Evolutionary conservation across 1,284 basidiomycete species (phyloP), one percentile per base, ranked within the genome.

Genomic region (Sutorius eximius): DNA sequence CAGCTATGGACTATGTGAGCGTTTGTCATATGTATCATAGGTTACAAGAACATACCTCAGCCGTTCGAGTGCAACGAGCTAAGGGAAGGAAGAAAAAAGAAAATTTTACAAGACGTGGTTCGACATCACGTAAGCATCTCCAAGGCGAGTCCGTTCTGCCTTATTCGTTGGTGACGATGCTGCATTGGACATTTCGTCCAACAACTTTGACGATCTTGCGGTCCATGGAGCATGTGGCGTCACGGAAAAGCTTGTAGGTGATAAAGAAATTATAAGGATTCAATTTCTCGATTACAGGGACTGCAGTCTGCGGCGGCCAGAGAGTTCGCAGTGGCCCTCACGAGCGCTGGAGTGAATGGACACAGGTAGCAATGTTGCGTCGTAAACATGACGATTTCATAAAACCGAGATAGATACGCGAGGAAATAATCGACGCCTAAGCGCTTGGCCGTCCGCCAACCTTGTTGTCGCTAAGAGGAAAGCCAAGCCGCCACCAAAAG

Each of bases 341-440:
- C 52, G n/a, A 24, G 24, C 9, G 48, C 24, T 33, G 38, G 29
- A 41, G 5, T 37, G 29, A 37, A 36, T 15, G 18, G 27, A 80
- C 91, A 55, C 63, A 95, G 93, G 72, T 96, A 98, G 63, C 84
- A 80, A 51, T 93, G 86, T 75, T 98, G 94, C 10, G 87, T 83
- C 13, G 95, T 98, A 77, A 98, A 99, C 52, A 99, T 79, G 22
- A 99, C 95, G 59, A 99, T 87, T 77, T 99, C 96, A 73, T 94
- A 99, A 75, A 98, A 98, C 68, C 98, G 95, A 0, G 93, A 94
- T 42, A 99, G 82, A 73, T 99, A 98, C 33, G 85, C 95, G 48
- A 99, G 79, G 82, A 98, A 99, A 74, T 98, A 98, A 71, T 99
- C 97, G 9, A 96, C 89, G 3, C 96, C 97, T 1, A 97, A 96